Evolutionary conservation across 2,329 filamentous ascomycete genomes (phyloP), one percentile per base, ranked within the genome.

Genomic region (Aspergillus jensenii): DNA sequence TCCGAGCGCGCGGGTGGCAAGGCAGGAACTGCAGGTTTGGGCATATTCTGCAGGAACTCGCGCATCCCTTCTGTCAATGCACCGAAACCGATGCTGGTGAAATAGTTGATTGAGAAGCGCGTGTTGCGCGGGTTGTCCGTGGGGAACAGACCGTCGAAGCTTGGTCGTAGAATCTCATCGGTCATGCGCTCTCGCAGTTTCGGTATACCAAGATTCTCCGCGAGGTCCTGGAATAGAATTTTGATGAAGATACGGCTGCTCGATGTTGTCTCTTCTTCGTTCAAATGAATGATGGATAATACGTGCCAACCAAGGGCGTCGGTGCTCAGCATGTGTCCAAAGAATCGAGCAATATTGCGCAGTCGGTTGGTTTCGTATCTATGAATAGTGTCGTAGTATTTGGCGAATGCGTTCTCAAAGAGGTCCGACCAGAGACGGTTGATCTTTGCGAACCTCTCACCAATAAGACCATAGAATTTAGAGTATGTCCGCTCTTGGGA

Each of bases 191-290:
- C 84, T 65, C 89, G 87, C 52, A 99, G 78, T 68, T 89, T 90
- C 47, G 87, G 82, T 82, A 97, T 87, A 58, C 95, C 93, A 59
- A 96, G 83, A 60, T 91, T 90, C 76, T 97, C 91, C 4, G 88
- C 84, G 23, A 98, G 84, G 69, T 97, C 92, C 74, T 98, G 92
- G 72, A 99, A 96, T 12, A 99, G 79, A 57, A 98, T 98, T 80
- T 97, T 98, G 81, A 99, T 90, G 72, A 98, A 99, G 74, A 99
- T 98, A 80, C 95, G 91, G 66, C 91, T 96, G 62, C 91, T 95
- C 2, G 92, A 93, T 0, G 93, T 99, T 0, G 95, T 99, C 69
- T 99, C 95, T 58, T 98, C 93, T 74, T 99, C 93, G 70, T 95
- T 99, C 52, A 99, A 79, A 72, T 93, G 93, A 60, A 99, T 87